Base-by-base conservation (phyloP, 176 grass and related monocot genomes). In the Paspalum notatum region DNA sequence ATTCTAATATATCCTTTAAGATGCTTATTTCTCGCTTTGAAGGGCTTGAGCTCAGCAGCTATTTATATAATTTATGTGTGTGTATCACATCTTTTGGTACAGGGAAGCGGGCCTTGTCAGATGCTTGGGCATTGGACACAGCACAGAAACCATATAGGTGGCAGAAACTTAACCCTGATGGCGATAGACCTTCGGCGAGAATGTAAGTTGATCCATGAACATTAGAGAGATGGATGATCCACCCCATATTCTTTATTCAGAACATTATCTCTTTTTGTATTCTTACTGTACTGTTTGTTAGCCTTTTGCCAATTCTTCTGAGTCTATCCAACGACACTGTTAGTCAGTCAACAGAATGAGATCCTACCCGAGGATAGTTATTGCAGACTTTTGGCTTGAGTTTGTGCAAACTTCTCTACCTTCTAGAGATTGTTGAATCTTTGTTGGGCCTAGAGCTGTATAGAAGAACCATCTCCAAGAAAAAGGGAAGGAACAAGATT, bases 121-220 rank as follows among this genome's bases (percentile, higher is more conserved):
- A 99, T 99, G 85, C 90, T 76, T 99, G 96, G 93, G 93, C 82
- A 71, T 91, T 99, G 85, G 93, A 99, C 80, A 99, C 96, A 18
- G 92, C 96, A 66, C 93, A 99, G 49, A 99, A 99, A 69, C 96
- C 96, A 50, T 99, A 99, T 58, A 92, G 93, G 77, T 99, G 96
- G 96, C 96, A 99, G 86, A 99, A 91, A 87, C 89, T 99, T 79
- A 99, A 85, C 68, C 93, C 96, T 86, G 92, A 99, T 52, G 96
- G 96, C 0, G 92, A 99, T 86, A 94, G 82, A 86, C 96, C 96
- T 82, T 93, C 90, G 26, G 90, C 88, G 16, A 92, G 96, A 84
- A 99, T 99, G 96, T 99, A 81, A 91, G 88, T 80, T 47, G 68
- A 75, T 49, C 21, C 37, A 49, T 72, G 20, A 16, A 71, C 66